Conservation (phyloP, 2,329 filamentous ascomycete species). For the Aspergillus piperis region DNA sequence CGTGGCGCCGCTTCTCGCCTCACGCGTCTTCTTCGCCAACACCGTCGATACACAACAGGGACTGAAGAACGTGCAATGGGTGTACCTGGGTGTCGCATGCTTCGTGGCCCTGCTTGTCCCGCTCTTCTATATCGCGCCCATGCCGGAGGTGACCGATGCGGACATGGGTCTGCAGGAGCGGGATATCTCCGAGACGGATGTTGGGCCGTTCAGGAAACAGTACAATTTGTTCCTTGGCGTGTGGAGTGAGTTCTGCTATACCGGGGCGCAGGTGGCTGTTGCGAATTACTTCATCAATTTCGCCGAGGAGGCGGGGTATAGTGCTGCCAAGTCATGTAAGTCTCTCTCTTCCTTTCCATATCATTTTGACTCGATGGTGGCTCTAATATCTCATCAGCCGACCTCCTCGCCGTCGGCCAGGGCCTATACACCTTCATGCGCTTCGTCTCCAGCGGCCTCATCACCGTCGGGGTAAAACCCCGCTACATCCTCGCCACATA, state of each 20-base stretch:
- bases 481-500: constrained; percentile 6
- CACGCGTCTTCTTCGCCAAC: constrained; percentile 2
- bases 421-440: constrained; percentile 7
- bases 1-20: neutral
- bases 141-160: constrained; percentile 1
- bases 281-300: constrained; percentile 12
- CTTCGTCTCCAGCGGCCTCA: constrained; percentile 3
- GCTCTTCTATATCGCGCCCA: neutral
- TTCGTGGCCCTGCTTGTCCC: neutral
- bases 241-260: constrained; percentile 7
- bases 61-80: constrained; percentile 12
- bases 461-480: constrained; percentile 2
- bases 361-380: too few relatives aligned
- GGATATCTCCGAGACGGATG: neutral
- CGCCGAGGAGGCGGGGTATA: neutral
- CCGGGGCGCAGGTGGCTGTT: neutral
- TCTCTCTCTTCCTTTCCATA: neutral
- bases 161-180: constrained; percentile 3
- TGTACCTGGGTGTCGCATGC: constrained; percentile 3
- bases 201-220: neutral
- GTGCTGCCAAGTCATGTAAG: neutral
- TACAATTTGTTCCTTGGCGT: constrained; percentile 4
- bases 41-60: constrained; percentile 3
- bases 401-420: constrained; percentile 7
- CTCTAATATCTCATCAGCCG: neutral